Evolutionary conservation across 257 asterid genomes (phyloP).

Genomic region (Parsonsia alboflavescens): DNA sequence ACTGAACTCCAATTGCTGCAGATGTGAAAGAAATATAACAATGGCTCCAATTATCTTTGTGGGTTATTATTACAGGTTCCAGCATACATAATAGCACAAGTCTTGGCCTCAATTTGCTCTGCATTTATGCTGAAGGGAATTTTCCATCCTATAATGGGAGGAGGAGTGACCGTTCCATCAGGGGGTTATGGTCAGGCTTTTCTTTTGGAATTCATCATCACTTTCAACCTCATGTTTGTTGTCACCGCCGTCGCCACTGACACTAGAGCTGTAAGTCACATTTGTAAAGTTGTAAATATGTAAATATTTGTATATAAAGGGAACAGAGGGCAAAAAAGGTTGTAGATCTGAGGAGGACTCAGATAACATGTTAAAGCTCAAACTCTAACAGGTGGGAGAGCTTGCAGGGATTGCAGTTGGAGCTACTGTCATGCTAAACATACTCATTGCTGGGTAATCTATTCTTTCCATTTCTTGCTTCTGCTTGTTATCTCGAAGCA

Average conservation of each 20-base stretch:
- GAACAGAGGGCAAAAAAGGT: no score
- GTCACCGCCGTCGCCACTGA: slow-evolving; percentile 89
- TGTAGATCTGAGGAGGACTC: no score
- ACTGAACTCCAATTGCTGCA: background rate
- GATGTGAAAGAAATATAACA: background rate
- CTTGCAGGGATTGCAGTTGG: slow-evolving; percentile 91
- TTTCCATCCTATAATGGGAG: slow-evolving; percentile 69
- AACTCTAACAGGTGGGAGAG: slow-evolving; percentile 62
- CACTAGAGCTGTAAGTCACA: slow-evolving; percentile 73
- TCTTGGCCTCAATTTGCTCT: slow-evolving; percentile 60
- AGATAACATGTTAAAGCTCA: no score
- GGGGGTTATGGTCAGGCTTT: slow-evolving; percentile 58
- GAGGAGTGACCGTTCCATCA: slow-evolving; percentile 72
- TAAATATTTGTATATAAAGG: no score
- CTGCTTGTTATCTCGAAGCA: background rate
- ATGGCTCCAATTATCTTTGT: background rate
- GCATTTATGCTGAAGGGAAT: slow-evolving; percentile 53
- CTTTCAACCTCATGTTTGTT: slow-evolving; percentile 88
- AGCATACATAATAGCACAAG: slow-evolving; percentile 70
- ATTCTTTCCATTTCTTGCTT: background rate
- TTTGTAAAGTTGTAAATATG: no score
- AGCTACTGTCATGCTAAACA: slow-evolving; percentile 87
- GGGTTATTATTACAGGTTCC: slow-evolving; percentile 51
- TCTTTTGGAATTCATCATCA: slow-evolving; percentile 70
- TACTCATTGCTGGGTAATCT: slow-evolving; percentile 73